phyloP scores from a whole-genome alignment of 768 basidiomycete genomes.

The Amanita jacksonii region DNA sequence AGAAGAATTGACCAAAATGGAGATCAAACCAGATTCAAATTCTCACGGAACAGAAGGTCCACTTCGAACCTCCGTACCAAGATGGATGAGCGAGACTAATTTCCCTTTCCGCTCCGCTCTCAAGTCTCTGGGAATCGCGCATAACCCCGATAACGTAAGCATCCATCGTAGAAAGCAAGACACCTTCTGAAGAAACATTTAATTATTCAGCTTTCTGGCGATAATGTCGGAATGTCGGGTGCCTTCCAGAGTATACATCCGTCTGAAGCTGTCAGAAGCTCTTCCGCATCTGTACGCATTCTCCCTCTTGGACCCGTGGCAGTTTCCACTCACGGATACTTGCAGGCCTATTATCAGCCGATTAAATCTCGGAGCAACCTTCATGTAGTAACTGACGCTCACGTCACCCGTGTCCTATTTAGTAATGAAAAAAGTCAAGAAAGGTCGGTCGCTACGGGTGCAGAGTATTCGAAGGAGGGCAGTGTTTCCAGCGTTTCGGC shows the following conservation, averaged over 20 bases:
- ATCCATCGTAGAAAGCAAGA: not conserved
- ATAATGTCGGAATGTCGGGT: slow-evolving; percentile 2
- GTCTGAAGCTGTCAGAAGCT: slow-evolving; percentile 3
- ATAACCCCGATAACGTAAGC: not conserved
- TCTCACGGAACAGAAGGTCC: not conserved
- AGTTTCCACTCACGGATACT: not conserved
- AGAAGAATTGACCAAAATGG: not conserved
- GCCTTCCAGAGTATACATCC: slow-evolving; percentile 4
- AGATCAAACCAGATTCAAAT: not conserved
- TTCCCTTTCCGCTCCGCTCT: not conserved
- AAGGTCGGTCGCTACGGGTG: slow-evolving; percentile 10
- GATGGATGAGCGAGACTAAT: slow-evolving; percentile 1
- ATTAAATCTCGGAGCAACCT: slow-evolving; percentile 19
- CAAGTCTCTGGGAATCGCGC: not conserved
- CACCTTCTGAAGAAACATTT: not conserved
- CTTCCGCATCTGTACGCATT: slow-evolving; percentile 1
- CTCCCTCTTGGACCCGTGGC: not conserved
- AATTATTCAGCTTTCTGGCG: not conserved
- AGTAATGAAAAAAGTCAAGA: slow-evolving; percentile 7
- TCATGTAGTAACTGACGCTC: slow-evolving; percentile 18
- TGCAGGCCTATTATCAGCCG: slow-evolving; percentile 19
- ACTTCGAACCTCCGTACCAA: slow-evolving; percentile 1
- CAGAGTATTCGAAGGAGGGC: slow-evolving; percentile 8
- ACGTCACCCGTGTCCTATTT: slow-evolving; percentile 16
- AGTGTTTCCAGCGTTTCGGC: slow-evolving; percentile 21